A percentile compares a stretch with the other conserved stretches of the same genome.
These are phyloP conservation scores for Aphanomyces invadans DNA, from an alignment of 352 stramenopile species.

Conservation along the genomic window DNA sequence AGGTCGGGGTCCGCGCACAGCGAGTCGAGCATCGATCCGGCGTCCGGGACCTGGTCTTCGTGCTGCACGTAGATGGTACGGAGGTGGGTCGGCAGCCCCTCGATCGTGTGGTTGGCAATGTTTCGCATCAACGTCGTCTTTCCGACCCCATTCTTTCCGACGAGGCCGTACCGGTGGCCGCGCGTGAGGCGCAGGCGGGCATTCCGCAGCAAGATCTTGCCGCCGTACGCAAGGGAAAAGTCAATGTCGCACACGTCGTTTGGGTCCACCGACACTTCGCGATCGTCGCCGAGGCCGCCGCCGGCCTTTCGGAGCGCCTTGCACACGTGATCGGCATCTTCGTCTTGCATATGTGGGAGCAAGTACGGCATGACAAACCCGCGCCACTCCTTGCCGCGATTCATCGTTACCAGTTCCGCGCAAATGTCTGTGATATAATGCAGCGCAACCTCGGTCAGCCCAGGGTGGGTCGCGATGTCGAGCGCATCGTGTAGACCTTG, in stretches of 20 bases:
- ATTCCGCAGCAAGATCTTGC: constrained; percentile 96
- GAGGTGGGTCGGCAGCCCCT: constrained; percentile 86
- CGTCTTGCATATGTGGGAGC: constrained; percentile 45
- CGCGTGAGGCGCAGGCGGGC: constrained; percentile 91
- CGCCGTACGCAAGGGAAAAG: constrained; percentile 66
- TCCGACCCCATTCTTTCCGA: constrained; percentile 95
- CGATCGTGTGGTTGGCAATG: constrained; percentile 83
- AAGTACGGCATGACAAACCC: constrained; percentile 46
- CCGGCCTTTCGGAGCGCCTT: constrained; percentile 45
- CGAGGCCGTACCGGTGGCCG: constrained; percentile 92
- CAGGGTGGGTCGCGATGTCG: constrained; percentile 39
- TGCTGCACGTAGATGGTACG: constrained; percentile 96
- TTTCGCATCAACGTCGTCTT: constrained; percentile 95
- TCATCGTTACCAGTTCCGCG: constrained; percentile 47
- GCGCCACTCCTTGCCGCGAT: constrained; percentile 50
- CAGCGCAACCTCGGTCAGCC: constrained; percentile 44
- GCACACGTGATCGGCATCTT: constrained; percentile 40
- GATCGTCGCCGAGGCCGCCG: constrained; percentile 43
- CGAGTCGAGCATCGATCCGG: constrained; percentile 57
- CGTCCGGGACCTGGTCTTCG: constrained; percentile 91
- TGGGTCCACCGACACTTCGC: constrained; percentile 47
- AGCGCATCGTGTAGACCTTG: constrained; percentile 40
- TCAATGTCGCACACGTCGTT: constrained; percentile 67
- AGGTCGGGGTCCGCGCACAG: constrained; percentile 65
- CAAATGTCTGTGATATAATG: constrained; percentile 58